Evolutionary conservation across 208 protist genomes (phyloP), one percentile per base, ranked within the genome.

Genomic region (Leishmania aethiopica): DNA sequence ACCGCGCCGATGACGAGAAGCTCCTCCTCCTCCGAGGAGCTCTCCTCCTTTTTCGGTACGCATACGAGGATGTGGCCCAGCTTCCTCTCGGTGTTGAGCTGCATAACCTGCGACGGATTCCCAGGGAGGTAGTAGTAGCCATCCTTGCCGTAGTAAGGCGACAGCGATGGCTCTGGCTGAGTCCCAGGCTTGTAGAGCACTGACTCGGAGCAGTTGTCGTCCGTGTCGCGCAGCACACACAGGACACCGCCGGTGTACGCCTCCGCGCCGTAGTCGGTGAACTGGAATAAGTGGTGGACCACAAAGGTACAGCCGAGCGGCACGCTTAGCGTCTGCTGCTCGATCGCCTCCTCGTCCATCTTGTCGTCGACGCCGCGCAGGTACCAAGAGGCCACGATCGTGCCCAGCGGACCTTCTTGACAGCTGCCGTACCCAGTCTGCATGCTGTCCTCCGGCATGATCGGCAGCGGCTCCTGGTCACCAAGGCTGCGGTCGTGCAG

Each of bases 151-250:
- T 95, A 94, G 86, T 93, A 96, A 5, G 93, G 91, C 32, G 93
- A 96, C 40, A 94, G 86, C 17, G 93, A 96, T n/a, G 92, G 84
- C 82, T 92, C 90, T 19, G 75, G 71, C 37, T 90, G 64, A 19
- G 83, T 76, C 19, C 89, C 89, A 45, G 88, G 84, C 17, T 78
- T 79, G 85, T 94, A 96, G 7, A 96, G 84, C 7, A 92, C 87
- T 1, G 94, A 97, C 78, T 96, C 93, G 49, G 93, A 96, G 89
- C 93, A 96, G 86, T 96, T 96, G 84, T 97, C 94, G 70, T 96
- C 93, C 13, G 90, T 95, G 87, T 97, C 94, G 75, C 94, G 94
- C 59, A 97, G 79, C 47, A 97, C 92, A 64, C 94, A 97, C 19
- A 96, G 84, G 15, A 97, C 91, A 75, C 94, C 94, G 80, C 86